Evolutionary conservation across 768 basidiomycete genomes (phyloP).

Genomic region (Suillus fuscotomentosus): DNA sequence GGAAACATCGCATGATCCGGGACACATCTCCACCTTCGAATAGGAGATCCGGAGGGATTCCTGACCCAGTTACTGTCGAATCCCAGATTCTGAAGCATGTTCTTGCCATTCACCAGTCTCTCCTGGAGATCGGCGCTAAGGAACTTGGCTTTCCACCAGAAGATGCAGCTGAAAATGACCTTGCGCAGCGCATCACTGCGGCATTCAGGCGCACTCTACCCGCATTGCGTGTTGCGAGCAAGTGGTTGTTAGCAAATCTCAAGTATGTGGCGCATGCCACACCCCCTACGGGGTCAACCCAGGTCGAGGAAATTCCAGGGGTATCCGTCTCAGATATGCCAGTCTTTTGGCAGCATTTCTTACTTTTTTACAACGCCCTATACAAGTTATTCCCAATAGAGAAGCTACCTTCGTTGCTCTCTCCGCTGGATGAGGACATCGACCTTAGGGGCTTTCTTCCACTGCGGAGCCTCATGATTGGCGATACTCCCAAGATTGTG

Average conservation of each 20-base stretch:
- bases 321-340: conserved; percentile 33
- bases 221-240: conserved; percentile 81
- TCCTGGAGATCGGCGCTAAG: conserved; percentile 64
- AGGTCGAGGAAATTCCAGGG: conserved; percentile 7
- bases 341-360: conserved; percentile 74
- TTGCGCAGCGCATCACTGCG: conserved; percentile 84
- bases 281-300: conserved; percentile 28
- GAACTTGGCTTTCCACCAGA: conserved; percentile 58
- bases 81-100: conserved; percentile 66
- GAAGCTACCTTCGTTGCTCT: conserved; percentile 53
- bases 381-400: conserved; percentile 64
- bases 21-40: conserved; percentile 34
- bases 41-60: conserved; percentile 21
- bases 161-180: conserved; percentile 54
- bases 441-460: conserved; percentile 90
- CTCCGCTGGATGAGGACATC: conserved; percentile 84
- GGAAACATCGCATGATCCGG: conserved; percentile 79
- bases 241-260: conserved; percentile 83
- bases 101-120: conserved; percentile 57
- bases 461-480: conserved; percentile 59
- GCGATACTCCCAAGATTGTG: conserved; percentile 19
- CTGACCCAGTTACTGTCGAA: conserved; percentile 47
- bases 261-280: conserved; percentile 58
- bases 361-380: conserved; percentile 62
- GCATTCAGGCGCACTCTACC: conserved; percentile 84